Evolutionary conservation across 164 flowering plant genomes (phyloP).

Genomic region (Dillenia turbinata): DNA sequence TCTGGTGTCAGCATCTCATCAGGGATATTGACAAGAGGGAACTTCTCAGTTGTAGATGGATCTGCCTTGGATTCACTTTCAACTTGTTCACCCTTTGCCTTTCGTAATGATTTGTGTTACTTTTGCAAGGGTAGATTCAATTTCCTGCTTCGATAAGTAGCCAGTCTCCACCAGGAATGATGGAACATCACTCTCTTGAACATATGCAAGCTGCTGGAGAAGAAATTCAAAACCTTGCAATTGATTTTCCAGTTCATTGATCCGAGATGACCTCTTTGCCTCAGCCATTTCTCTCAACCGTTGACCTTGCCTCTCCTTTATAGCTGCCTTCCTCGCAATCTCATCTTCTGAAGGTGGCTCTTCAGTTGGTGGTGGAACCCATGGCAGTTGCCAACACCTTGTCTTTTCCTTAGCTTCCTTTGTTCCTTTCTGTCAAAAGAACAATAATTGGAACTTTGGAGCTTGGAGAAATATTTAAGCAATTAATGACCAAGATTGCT

Average conservation of each 20-base stretch:
- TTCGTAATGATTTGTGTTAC: slow-evolving; percentile 63
- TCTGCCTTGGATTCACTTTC: slow-evolving; percentile 71
- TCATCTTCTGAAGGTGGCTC: slow-evolving; percentile 90
- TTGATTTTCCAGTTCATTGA: slow-evolving; percentile 83
- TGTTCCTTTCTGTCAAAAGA: slow-evolving; percentile 55
- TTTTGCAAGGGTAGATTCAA: slow-evolving; percentile 58
- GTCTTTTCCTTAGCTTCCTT: slow-evolving; percentile 85
- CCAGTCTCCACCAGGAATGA: slow-evolving; percentile 71
- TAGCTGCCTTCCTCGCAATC: slow-evolving; percentile 90
- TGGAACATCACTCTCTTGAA: slow-evolving; percentile 51
- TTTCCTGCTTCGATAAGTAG: slow-evolving; percentile 73
- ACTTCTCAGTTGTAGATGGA: slow-evolving; percentile 51
- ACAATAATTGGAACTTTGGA: slow-evolving; percentile 1
- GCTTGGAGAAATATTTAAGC: background rate
- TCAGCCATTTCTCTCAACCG: slow-evolving; percentile 96
- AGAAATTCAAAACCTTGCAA: slow-evolving; percentile 76
- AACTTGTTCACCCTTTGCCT: slow-evolving; percentile 60
- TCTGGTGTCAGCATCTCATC: slow-evolving; percentile 80
- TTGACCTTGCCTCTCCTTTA: slow-evolving; percentile 90
- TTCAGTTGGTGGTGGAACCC: slow-evolving; percentile 77
- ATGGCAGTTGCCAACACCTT: slow-evolving; percentile 93
- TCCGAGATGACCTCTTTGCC: slow-evolving; percentile 76
- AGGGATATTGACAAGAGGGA: slow-evolving; percentile 63
- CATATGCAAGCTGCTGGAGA: slow-evolving; percentile 59
- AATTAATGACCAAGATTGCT: background rate